Base-by-base conservation (phyloP, 768 basidiomycete species). In the Hirschioporus abietinus region DNA sequence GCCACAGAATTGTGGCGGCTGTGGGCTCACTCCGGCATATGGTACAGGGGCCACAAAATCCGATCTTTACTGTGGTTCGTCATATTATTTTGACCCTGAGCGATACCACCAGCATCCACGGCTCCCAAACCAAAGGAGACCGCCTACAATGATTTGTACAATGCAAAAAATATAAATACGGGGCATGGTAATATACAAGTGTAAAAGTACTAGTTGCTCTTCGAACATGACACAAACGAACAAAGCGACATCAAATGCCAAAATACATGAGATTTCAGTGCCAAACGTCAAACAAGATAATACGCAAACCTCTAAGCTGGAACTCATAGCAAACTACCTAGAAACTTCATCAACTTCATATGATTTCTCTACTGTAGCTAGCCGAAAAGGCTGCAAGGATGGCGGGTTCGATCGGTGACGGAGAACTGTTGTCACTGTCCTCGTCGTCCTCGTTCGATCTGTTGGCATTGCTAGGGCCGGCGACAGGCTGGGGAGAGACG, bases 381-480 rank as follows among this genome's bases (percentile, higher is more conserved):
- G 42, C 42, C 20, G 42, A 52, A 20, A 52, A 2, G 42, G 42
- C 42, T 52, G 42, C 42, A 52, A 52, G 20, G 12, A 52, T 52
- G 12, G 42, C 42, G 12, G 42, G 42, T 1, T 52, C 42, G 20
- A 52, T 52, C 4, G 42, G 42, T 12, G 42, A 52, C 3, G 42
- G 42, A 20, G 42, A 52, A 52, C 42, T 52, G 20, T 52, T 10
- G 20, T 52, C 42, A 52, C 42, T 52, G 42, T 26, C 64, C 63
- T 69, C 68, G 42, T 26, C 64, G 66, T 69, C 68, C 20, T 64
- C 64, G 35, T 63, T 64, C 60, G n/a, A 60, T 65, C 60, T 30
- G 24, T n/a, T 66, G 24, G 27, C 36, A 59, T 1, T 66, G 63
- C n/a, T 63, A 60, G 57, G 63, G 26, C 26, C 63, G 25, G 63